These are phyloP conservation scores for Marasmius oreades DNA, from an alignment of 1,284 basidiomycete species.

Conservation along the genomic window DNA sequence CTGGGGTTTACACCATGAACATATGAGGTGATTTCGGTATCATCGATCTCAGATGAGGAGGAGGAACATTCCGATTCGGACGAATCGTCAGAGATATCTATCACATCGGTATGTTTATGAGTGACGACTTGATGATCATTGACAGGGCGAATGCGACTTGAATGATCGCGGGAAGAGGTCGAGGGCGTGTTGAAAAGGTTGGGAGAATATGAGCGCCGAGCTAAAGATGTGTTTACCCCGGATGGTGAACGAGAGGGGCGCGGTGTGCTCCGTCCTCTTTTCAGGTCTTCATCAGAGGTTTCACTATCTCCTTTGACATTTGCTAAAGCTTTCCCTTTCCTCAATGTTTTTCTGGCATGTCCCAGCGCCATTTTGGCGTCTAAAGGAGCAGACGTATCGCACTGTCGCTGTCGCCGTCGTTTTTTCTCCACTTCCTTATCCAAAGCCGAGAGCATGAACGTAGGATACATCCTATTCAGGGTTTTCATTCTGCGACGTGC, in stretches of 20 bases:
- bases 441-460: constrained; percentile 5
- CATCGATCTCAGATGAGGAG: constrained; percentile 27
- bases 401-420: not conserved
- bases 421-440: not conserved
- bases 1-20: constrained; percentile 19
- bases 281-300: constrained; percentile 35
- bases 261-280: not conserved
- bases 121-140: not conserved
- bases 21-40: constrained; percentile 28
- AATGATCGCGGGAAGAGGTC: constrained; percentile 2
- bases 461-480: constrained; percentile 7
- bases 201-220: not conserved
- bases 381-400: not conserved
- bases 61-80: constrained; percentile 17
- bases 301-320: constrained; percentile 47
- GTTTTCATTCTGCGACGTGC: not conserved
- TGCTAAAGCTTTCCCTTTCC: constrained; percentile 23
- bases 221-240: constrained; percentile 6
- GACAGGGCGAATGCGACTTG: not conserved
- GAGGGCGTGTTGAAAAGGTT: constrained; percentile 1
- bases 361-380: constrained; percentile 36
- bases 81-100: constrained; percentile 23
- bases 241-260: not conserved
- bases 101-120: constrained; percentile 4
- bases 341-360: constrained; percentile 34